Conservation (phyloP, 352 stramenopile genomes). For the Globisporangium recalcitrans region DNA sequence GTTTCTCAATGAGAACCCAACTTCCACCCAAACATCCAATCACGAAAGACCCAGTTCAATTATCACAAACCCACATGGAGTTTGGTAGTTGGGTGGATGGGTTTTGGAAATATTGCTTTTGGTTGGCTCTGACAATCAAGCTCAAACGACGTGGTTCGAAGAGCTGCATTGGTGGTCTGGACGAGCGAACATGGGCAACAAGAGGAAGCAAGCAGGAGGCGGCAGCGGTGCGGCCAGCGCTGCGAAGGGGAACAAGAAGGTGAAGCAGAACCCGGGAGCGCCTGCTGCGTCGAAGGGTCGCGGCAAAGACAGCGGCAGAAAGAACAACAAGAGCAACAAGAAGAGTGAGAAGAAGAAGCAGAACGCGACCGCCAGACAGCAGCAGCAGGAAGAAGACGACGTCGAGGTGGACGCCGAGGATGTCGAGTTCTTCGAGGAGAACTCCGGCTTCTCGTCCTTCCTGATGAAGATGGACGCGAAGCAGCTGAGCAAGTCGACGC, state of each 20-base stretch:
- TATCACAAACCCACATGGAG: no score
- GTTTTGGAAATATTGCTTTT: background rate
- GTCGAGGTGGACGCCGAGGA: slow-evolving; percentile 75
- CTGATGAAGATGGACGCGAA: slow-evolving; percentile 76
- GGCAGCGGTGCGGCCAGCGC: slow-evolving; percentile 14
- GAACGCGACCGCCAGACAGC: slow-evolving; percentile 16
- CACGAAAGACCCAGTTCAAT: background rate
- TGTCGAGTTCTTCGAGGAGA: slow-evolving; percentile 72
- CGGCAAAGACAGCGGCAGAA: slow-evolving; percentile 7
- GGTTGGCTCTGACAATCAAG: background rate
- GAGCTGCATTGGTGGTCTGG: slow-evolving; percentile 2
- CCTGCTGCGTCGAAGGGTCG: slow-evolving; percentile 6
- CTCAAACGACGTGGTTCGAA: slow-evolving; percentile 8
- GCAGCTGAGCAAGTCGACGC: slow-evolving; percentile 42
- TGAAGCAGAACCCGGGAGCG: slow-evolving; percentile 15
- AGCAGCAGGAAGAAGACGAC: slow-evolving; percentile 33
- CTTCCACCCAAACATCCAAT: background rate
- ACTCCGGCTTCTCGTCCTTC: slow-evolving; percentile 68
- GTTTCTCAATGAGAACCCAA: no score
- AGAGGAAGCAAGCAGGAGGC: slow-evolving; percentile 30
- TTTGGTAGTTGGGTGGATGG: background rate
- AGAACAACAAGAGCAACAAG: slow-evolving; percentile 25
- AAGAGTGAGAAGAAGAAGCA: slow-evolving; percentile 14
- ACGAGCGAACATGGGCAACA: slow-evolving; percentile 22
- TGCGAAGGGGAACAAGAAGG: slow-evolving; percentile 39